Evolutionary conservation across 2,329 filamentous ascomycete genomes (phyloP).

Genomic region (Metarhizium anisopliae): DNA sequence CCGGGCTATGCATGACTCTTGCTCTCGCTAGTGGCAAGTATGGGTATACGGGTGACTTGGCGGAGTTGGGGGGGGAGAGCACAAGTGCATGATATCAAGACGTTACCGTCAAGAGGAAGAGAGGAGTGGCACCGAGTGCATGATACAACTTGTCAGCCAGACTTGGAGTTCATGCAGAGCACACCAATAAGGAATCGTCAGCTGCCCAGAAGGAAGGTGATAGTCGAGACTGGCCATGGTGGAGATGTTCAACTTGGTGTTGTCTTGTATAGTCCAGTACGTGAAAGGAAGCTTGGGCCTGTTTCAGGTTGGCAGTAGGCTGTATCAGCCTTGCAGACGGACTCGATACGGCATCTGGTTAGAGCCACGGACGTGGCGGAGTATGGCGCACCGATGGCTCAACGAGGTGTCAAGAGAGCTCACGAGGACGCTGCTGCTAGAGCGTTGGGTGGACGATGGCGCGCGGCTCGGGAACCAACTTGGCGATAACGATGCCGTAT

Average conservation of each 20-base stretch:
- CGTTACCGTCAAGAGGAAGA: not conserved
- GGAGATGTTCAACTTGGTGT: not conserved
- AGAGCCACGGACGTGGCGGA: conserved; percentile 1
- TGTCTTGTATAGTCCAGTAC: conserved; percentile 2
- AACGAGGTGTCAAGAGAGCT: not conserved
- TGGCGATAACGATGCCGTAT: too few species aligned
- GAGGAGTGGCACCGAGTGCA: not conserved
- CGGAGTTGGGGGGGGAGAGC: not conserved
- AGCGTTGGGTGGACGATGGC: not conserved
- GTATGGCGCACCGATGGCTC: not conserved
- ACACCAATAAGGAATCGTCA: conserved; percentile 11
- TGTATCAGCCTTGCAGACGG: conserved; percentile 10
- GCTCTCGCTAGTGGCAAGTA: not conserved
- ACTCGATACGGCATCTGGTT: conserved; percentile 8
- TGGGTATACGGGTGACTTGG: not conserved
- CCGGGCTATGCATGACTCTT: conserved; percentile 1
- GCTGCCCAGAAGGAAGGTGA: not conserved
- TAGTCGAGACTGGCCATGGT: too few species aligned
- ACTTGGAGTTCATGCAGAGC: conserved; percentile 11
- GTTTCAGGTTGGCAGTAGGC: conserved; percentile 11
- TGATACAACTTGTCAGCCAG: not conserved
- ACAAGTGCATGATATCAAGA: not conserved
- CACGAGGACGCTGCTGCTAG: not conserved
- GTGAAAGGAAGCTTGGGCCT: conserved; percentile 4
- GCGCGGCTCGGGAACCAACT: not conserved